Evolutionary conservation across 2,329 filamentous ascomycete species (phyloP), one percentile per base, ranked within the genome.

Genomic region (Paecilomyces niveus): DNA sequence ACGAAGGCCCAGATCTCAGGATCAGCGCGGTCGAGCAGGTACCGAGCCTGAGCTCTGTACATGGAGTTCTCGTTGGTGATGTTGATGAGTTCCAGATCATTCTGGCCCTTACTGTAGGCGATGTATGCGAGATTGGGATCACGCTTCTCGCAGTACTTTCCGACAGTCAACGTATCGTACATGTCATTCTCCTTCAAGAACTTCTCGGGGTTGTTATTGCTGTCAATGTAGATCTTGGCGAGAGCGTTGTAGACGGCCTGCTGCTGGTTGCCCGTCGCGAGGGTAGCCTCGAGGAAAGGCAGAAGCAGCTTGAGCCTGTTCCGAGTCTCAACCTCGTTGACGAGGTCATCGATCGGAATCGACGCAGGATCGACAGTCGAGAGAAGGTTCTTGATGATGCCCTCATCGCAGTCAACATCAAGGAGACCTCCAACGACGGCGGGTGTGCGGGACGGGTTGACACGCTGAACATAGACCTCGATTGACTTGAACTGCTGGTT

Each of bases 1-100:
- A 97, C 94, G 71, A 97, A 99, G 56, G 83, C 82, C 95, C 95
- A 99, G 54, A 99, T 86, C 74, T 99, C 94, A 2, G 81, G 74
- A 69, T 99, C 94, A 39, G 90, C 89, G 64, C 94, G 88, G 69
- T 97, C 92, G 56, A 99, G 81, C 24, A 99, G 83, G 76, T 99
- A 99, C 39, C 94, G 89, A 59, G 92, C 93, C 76, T 99, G 94
- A n/a, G 90, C 90, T 68, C 92, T 89, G 83, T 96, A 99, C 94
- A 99, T 99, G n/a, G 90, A 88, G 78, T 99, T 99, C 78, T 99
- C 95, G 68, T 97, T 99, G 70, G 94, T 97, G 70, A 99, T 93
- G 75, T 89, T 94, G 76, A 99, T 93, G 58, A 99, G 84, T 78
- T 99, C 95, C 32, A 99, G 79, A 70, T 99, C 94, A 65, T 99